These are phyloP conservation scores for Aspergillus asperescens DNA, from an alignment of 495 filamentous ascomycete species.

Conservation along the genomic window DNA sequence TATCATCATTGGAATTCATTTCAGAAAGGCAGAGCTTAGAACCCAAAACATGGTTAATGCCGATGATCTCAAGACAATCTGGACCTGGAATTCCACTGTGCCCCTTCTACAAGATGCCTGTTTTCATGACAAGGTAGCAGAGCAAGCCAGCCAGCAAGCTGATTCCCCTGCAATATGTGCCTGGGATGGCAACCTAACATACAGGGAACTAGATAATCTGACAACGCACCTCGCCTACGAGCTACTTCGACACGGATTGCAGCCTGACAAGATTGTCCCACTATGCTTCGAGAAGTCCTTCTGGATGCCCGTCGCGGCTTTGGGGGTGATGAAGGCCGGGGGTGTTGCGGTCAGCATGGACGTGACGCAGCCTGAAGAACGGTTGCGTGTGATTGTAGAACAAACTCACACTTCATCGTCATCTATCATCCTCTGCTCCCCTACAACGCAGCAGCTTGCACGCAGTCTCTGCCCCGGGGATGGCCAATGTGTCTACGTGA, in stretches of 20 bases:
- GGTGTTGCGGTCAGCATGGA: background rate
- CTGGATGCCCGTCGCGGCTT: background rate
- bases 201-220: background rate
- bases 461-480: too few species aligned
- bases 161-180: background rate
- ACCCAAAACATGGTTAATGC: too few species aligned
- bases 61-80: too few species aligned
- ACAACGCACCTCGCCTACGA: background rate
- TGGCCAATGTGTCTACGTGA: too few species aligned
- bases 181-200: background rate
- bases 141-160: background rate
- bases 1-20: too few species aligned
- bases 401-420: too few species aligned
- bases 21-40: too few species aligned
- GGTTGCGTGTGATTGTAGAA: background rate
- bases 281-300: background rate
- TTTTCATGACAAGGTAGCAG: background rate
- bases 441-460: too few species aligned
- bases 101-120: too few species aligned
- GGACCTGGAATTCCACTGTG: too few species aligned
- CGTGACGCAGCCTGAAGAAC: background rate
- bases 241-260: background rate
- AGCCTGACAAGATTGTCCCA: background rate
- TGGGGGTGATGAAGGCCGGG: background rate
- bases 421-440: too few species aligned